Percentiles rank a stretch among this genome's conserved stretches.
Evolutionary conservation across 768 basidiomycete species (phyloP).

Genomic region (Mycena haematopus): DNA sequence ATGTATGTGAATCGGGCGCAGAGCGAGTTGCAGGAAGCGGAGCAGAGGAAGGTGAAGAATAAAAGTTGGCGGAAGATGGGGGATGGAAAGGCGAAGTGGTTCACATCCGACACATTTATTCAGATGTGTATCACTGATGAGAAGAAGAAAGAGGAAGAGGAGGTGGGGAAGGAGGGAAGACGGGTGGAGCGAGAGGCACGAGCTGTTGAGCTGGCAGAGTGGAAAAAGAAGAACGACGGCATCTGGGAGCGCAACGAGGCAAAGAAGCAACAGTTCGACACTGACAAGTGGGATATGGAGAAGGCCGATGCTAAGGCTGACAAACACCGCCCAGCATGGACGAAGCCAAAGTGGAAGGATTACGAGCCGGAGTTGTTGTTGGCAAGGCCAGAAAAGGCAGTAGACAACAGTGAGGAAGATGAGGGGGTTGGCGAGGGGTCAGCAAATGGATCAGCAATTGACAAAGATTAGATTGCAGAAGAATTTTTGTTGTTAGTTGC

Average conservation of each 20-base stretch:
- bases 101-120: conserved; percentile 1
- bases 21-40: neutral
- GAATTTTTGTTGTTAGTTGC: neutral
- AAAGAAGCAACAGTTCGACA: neutral
- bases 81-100: conserved; percentile 13
- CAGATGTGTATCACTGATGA: conserved; percentile 7
- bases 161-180: neutral
- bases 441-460: neutral
- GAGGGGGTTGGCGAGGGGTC: neutral
- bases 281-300: no score
- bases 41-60: neutral
- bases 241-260: conserved; percentile 1
- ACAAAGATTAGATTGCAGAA: conserved; percentile 6
- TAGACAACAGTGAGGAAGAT: neutral
- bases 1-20: conserved; percentile 3
- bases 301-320: neutral
- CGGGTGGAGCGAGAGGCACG: neutral
- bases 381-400: neutral
- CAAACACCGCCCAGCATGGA: neutral
- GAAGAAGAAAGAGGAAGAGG: neutral
- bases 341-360: conserved; percentile 7
- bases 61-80: conserved; percentile 2
- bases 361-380: neutral
- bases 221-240: conserved; percentile 4
- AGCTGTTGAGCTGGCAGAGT: conserved; percentile 5